These are phyloP conservation scores for Cyclotella cryptica DNA, from an alignment of 108 stramenopile genomes.

Conservation along the genomic window DNA sequence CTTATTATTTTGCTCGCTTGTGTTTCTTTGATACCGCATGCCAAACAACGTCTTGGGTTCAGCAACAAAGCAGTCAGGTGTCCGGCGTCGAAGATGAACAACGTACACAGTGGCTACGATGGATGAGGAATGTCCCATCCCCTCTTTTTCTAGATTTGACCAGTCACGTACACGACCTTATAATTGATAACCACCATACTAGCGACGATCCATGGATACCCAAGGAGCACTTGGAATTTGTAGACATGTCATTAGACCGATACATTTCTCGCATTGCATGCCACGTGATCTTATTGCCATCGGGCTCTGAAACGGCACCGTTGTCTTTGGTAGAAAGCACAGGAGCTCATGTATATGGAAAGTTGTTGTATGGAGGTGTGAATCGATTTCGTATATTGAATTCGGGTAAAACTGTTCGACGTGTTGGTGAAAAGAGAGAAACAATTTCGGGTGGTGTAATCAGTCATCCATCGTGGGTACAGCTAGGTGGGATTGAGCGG, in stretches of 20 bases:
- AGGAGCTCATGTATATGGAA: slow-evolving; percentile 75
- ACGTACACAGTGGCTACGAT: slow-evolving; percentile 66
- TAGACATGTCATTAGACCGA: slow-evolving; percentile 56
- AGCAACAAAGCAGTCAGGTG: not conserved
- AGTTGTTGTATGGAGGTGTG: slow-evolving; percentile 79
- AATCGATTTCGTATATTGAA: slow-evolving; percentile 65
- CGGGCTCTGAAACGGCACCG: slow-evolving; percentile 59
- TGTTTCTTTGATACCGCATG: not conserved
- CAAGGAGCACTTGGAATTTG: slow-evolving; percentile 41
- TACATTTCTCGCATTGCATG: slow-evolving; percentile 67
- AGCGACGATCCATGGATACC: slow-evolving; percentile 53
- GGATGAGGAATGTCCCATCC: slow-evolving; percentile 78
- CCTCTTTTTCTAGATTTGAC: slow-evolving; percentile 76
- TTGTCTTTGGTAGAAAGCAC: slow-evolving; percentile 63
- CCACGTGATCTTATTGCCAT: slow-evolving; percentile 71
- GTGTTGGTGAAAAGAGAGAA: slow-evolving; percentile 59
- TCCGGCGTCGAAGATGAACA: slow-evolving; percentile 8
- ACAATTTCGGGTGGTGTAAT: slow-evolving; percentile 44
- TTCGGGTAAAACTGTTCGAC: slow-evolving; percentile 43
- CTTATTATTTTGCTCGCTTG: not conserved
- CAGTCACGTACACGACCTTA: slow-evolving; percentile 28
- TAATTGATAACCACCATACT: slow-evolving; percentile 18
- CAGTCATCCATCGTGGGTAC: slow-evolving; percentile 72
- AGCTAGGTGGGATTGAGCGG: slow-evolving; percentile 80
- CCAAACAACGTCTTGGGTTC: not conserved